Percentiles rank a stretch among this genome's conserved stretches.
phyloP scores from a whole-genome alignment of 345 rosid genomes.

The Sonneratia alba region DNA sequence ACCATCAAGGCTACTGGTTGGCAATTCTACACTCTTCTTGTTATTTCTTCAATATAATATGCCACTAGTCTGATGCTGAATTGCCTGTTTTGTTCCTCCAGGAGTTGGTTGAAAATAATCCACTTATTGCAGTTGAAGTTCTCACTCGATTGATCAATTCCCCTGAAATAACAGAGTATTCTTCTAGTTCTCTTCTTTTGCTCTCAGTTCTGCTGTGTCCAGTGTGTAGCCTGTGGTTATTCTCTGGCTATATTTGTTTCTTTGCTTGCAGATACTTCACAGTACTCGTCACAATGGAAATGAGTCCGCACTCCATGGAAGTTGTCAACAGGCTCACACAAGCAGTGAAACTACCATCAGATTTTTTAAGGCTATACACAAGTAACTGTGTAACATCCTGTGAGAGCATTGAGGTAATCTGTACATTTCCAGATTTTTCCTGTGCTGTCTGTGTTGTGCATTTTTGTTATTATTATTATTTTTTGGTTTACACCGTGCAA shows the following conservation, averaged over 20 bases:
- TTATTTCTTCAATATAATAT: slow-evolving; percentile 2
- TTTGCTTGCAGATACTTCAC: slow-evolving; percentile 57
- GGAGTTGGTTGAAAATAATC: slow-evolving; percentile 97
- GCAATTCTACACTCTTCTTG: slow-evolving; percentile 16
- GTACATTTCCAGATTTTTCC: neutral
- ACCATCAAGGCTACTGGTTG: slow-evolving; percentile 83
- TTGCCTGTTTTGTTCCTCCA: slow-evolving; percentile 28
- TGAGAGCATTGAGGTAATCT: slow-evolving; percentile 72
- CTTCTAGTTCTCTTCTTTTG: slow-evolving; percentile 15
- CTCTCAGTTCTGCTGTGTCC: neutral
- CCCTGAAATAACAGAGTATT: slow-evolving; percentile 83
- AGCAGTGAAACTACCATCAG: slow-evolving; percentile 87
- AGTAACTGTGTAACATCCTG: slow-evolving; percentile 94
- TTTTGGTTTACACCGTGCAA: no score
- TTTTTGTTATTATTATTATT: neutral
- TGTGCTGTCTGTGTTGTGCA: neutral
- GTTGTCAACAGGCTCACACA: slow-evolving; percentile 97
- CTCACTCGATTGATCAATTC: slow-evolving; percentile 82
- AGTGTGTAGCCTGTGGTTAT: neutral
- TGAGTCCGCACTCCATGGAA: slow-evolving; percentile 98
- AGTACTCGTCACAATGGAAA: slow-evolving; percentile 89
- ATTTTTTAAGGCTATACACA: slow-evolving; percentile 80
- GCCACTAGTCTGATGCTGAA: neutral
- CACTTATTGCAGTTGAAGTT: slow-evolving; percentile 86
- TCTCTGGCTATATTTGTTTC: neutral